phyloP scores from a whole-genome alignment of 352 stramenopile species.

The Aphanomyces euteiches region DNA sequence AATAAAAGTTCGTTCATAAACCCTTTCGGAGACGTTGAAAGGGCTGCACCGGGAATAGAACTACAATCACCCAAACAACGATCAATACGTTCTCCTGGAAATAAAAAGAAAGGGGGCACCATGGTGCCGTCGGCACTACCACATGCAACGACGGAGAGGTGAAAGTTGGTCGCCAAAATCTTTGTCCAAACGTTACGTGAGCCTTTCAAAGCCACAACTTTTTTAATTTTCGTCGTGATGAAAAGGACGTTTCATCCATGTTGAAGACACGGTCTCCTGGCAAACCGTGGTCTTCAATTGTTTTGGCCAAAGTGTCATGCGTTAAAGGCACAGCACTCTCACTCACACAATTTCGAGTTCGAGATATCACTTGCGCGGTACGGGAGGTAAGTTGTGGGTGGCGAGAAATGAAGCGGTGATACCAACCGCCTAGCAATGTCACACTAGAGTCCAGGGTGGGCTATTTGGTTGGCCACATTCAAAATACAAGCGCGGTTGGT shows the following conservation, averaged over 20 bases:
- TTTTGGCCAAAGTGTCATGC: slow-evolving; percentile 28
- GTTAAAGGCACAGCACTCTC: slow-evolving; percentile 11
- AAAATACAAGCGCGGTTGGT: slow-evolving; percentile 27
- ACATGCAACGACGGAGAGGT: slow-evolving; percentile 37
- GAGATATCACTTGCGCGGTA: slow-evolving; percentile 28
- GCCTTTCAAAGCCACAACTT: slow-evolving; percentile 32
- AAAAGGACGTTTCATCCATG: slow-evolving; percentile 37
- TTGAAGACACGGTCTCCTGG: slow-evolving; percentile 32
- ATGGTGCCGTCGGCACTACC: slow-evolving; percentile 27
- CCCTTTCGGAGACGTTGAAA: slow-evolving; percentile 31
- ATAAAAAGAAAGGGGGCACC: slow-evolving; percentile 31
- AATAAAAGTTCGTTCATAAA: slow-evolving; percentile 29
- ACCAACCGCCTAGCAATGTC: slow-evolving; percentile 25
- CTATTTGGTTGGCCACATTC: slow-evolving; percentile 26
- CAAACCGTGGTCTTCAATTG: slow-evolving; percentile 25
- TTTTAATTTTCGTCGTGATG: slow-evolving; percentile 24
- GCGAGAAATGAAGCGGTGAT: slow-evolving; percentile 31
- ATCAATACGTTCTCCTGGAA: slow-evolving; percentile 28
- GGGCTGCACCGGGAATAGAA: neutral
- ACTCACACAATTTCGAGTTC: slow-evolving; percentile 28
- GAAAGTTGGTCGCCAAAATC: slow-evolving; percentile 29
- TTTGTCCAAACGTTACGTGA: slow-evolving; percentile 35
- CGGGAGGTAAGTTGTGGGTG: slow-evolving; percentile 21
- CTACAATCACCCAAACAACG: neutral
- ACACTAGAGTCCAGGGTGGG: neutral